These are phyloP conservation scores for Selenicereus undatus DNA, from an alignment of 148 eudicot species.

Conservation along the genomic window DNA sequence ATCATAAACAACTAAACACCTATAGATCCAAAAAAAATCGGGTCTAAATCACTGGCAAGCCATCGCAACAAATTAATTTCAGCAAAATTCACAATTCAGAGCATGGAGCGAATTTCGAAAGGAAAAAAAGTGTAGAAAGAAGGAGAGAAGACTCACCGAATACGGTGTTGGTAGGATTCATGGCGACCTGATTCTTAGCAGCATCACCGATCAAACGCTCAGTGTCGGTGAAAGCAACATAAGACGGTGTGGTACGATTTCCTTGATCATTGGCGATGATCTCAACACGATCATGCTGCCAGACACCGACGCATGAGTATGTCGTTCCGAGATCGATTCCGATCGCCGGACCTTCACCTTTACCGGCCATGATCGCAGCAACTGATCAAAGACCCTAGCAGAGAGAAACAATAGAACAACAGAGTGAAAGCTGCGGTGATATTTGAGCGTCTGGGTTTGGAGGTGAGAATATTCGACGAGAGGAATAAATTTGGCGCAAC, in stretches of 20 bases:
- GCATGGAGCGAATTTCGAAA: neutral
- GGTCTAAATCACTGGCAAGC: neutral
- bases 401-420: too few relatives aligned
- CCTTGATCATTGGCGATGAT: conserved; percentile 37
- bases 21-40: neutral
- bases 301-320: conserved; percentile 27
- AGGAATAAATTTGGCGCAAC: neutral
- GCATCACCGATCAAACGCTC: conserved; percentile 33
- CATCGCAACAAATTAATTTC: neutral
- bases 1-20: neutral
- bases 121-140: neutral
- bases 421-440: neutral
- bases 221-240: conserved; percentile 30
- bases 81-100: neutral
- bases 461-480: neutral
- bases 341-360: conserved; percentile 30
- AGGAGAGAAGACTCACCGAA: conserved; percentile 17
- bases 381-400: neutral
- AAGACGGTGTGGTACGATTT: conserved; percentile 33
- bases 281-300: conserved; percentile 33
- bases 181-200: conserved; percentile 33
- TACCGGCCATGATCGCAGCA: conserved; percentile 21
- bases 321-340: conserved; percentile 31
- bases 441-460: neutral
- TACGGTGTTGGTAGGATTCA: conserved; percentile 36